phyloP scores from a whole-genome alignment of 768 basidiomycete species.

The Termitomyces titanicus region DNA sequence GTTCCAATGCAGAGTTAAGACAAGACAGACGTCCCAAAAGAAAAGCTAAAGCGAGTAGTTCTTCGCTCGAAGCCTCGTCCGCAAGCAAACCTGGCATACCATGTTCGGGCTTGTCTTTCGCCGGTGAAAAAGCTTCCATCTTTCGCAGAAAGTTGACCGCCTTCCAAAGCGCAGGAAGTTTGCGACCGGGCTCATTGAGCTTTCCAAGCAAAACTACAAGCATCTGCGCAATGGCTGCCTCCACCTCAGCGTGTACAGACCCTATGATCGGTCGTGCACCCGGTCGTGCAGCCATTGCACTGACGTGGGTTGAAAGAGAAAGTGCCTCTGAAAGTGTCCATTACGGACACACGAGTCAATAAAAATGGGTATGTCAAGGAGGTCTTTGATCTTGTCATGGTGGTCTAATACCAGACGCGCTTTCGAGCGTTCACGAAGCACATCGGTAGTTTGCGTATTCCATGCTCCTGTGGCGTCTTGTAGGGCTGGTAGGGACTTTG shows the following conservation, averaged over 20 bases:
- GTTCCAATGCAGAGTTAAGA: constrained; percentile 36
- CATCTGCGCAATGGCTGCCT: constrained; percentile 68
- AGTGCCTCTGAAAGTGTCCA: constrained; percentile 89
- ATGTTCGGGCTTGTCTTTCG: constrained; percentile 14
- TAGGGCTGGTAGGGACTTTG: constrained; percentile 67
- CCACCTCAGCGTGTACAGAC: constrained; percentile 64
- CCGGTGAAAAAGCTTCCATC: constrained; percentile 60
- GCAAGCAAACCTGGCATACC: neutral
- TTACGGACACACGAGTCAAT: constrained; percentile 93
- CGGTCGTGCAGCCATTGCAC: constrained; percentile 40
- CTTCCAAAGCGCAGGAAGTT: constrained; percentile 88
- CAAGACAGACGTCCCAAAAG: constrained; percentile 66
- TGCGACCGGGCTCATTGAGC: constrained; percentile 76
- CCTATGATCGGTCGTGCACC: constrained; percentile 49
- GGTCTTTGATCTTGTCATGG: constrained; percentile 87
- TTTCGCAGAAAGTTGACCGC: constrained; percentile 83
- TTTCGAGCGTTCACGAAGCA: constrained; percentile 72
- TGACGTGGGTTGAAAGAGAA: constrained; percentile 74
- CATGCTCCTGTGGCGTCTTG: constrained; percentile 73
- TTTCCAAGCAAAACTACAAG: constrained; percentile 73
- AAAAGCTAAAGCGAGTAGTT: constrained; percentile 86
- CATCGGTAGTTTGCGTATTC: constrained; percentile 64
- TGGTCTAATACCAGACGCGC: constrained; percentile 89
- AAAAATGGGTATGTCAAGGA: constrained; percentile 86
- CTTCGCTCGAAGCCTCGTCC: constrained; percentile 42